Evolutionary conservation across 495 filamentous ascomycete genomes (phyloP).

Genomic region (Aspergillus leporis): DNA sequence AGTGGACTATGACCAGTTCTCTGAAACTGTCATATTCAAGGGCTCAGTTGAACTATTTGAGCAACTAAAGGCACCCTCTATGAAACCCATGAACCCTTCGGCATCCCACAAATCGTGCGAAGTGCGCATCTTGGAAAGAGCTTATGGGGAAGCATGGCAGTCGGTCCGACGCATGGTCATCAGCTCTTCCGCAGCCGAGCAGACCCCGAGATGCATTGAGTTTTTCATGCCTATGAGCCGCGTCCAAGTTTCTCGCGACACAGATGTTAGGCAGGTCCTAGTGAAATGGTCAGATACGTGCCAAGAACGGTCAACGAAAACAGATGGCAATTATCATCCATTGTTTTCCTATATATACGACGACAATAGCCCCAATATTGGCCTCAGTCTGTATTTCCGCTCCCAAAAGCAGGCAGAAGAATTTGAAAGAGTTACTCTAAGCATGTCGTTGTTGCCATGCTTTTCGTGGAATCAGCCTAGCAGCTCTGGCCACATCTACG

Average conservation of each 20-base stretch:
- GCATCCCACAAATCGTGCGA: constrained; percentile 36
- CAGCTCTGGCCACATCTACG: constrained; percentile 33
- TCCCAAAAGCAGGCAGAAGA: constrained; percentile 28
- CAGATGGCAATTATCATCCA: constrained; percentile 39
- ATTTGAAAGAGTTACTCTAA: constrained; percentile 33
- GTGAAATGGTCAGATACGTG: constrained; percentile 46
- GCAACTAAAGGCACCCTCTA: constrained; percentile 31
- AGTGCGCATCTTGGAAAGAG: constrained; percentile 42
- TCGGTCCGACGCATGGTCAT: constrained; percentile 42
- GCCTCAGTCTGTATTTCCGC: constrained; percentile 30
- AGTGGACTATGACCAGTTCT: constrained; percentile 34
- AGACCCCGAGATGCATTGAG: constrained; percentile 34
- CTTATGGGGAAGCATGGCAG: constrained; percentile 39
- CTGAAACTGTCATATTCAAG: constrained; percentile 37
- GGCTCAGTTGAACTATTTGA: constrained; percentile 37
- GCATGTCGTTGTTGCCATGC: constrained; percentile 23
- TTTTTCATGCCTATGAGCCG: constrained; percentile 40
- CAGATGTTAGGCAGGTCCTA: constrained; percentile 31
- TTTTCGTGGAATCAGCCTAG: constrained; percentile 31
- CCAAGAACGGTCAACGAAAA: constrained; percentile 32
- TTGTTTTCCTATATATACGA: constrained; percentile 41
- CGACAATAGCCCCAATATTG: constrained; percentile 37
- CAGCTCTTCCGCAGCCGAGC: constrained; percentile 39
- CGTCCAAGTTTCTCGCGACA: constrained; percentile 35
- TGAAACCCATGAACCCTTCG: constrained; percentile 38